Conservation (phyloP, 2,329 filamentous ascomycete species). For the Colletotrichum camelliae region DNA sequence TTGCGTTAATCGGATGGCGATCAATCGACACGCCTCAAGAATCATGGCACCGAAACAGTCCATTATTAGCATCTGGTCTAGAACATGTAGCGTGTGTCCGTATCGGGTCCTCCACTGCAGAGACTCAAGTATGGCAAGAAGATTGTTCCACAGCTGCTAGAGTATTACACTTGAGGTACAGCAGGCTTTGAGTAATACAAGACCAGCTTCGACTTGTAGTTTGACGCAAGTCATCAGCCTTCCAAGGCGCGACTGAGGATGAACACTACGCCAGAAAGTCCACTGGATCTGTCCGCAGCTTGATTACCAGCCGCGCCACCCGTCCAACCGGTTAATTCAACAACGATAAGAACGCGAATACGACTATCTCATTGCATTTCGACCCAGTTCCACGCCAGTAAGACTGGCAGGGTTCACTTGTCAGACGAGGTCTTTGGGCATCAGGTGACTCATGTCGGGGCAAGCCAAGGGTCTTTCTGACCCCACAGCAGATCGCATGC, state of each 20-base stretch:
- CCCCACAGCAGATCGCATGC: background rate
- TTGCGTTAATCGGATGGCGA: constrained; percentile 6
- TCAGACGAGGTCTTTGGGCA: background rate
- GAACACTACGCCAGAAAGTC: background rate
- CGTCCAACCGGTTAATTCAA: background rate
- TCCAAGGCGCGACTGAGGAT: background rate
- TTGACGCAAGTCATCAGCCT: background rate
- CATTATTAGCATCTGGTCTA: background rate
- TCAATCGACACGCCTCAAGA: background rate
- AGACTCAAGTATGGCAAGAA: background rate
- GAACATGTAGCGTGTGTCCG: background rate
- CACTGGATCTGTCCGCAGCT: background rate
- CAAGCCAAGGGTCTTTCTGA: background rate
- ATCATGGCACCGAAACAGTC: background rate
- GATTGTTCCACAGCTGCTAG: background rate
- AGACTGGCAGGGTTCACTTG: background rate
- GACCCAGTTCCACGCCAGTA: background rate
- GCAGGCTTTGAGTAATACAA: background rate
- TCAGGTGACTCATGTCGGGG: background rate
- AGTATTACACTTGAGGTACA: background rate
- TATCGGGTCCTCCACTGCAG: background rate
- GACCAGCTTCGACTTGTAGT: background rate
- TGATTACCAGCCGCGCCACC: background rate
- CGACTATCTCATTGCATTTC: background rate
- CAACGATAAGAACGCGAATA: background rate